Base-by-base conservation (phyloP, 768 basidiomycete genomes). In the Pleurotus sapidus region DNA sequence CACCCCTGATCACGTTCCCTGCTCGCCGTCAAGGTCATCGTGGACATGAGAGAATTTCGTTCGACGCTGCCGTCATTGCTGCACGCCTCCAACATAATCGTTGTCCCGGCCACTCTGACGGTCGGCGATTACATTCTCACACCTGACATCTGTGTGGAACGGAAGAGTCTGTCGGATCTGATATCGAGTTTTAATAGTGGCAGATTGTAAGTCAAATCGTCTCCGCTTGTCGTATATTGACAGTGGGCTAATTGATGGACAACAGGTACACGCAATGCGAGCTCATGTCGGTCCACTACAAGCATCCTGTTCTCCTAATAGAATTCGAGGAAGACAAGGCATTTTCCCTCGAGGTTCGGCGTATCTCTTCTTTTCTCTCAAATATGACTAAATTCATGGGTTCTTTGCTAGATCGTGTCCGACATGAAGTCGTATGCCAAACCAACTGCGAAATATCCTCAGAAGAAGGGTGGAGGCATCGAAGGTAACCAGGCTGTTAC, bases 291-390 rank as follows among this genome's bases (percentile, higher is more conserved):
- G 88, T 88, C 14, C 91, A 98, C 68, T 98, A 99, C 75, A 97
- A 94, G 71, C 86, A 89, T 17, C 95, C 96, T 0, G 79, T 99
- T 53, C 76, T 99, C 14, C 77, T 98, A 8, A 97, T 98, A 64
- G 95, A 99, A 68, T 98, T 98, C 60, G 96, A 98, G 67, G 94
- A 98, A 73, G 91, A 97, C 70, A 98, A 96, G 64, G 87, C 93
- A 0, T 97, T 98, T 70, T 89, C 91, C 0, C 79, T 98, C 9
- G 90, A 95, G 72, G 95, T 91, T 59, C 54, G 78, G 67, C 12
- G 27, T 9, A 11, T 9, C 11, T 34, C 30, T 34, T 34, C 30
- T 34, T 34, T 34, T 9, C 9, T 34, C 30, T 34, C 30, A 2
- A 34, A 34, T 34, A 20, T 34, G 11, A 11, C 30, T 34, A 34